Base-by-base conservation (phyloP, 345 rosid genomes). In the Lepidium sativum region DNA sequence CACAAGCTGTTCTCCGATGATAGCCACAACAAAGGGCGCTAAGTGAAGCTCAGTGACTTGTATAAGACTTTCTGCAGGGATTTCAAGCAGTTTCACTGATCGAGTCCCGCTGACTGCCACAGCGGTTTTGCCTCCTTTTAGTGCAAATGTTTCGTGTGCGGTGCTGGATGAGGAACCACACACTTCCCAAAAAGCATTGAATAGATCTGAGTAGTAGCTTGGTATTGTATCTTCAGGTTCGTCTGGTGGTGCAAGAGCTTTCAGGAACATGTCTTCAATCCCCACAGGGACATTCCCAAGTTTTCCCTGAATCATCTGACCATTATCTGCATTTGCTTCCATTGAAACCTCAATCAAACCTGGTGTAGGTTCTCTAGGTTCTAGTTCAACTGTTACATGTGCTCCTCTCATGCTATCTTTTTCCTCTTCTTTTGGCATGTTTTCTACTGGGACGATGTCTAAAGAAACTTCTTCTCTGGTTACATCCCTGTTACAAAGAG, bases 221-320 rank as follows among this genome's bases (percentile, higher is more conserved):
- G 90, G 79, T 31, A 80, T 49, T 13, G 71, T 69, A 45, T 83
- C 81, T 72, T 80, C 81, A 10, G 63, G 72, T n/a, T 83, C 69
- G 31, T 81, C 87, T 4, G 78, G 34, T 9, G 98, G 96, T 50
- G 71, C 67, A 70, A 86, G 80, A 49, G 96, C 85, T 73, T 84
- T 87, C 10, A 82, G 87, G 83, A 92, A 92, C 96, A 92, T 83
- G 79, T 92, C 98, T 78, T 89, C 97, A 60, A 92, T 89, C 39
- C 97, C 97, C 21, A 87, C 81, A 1, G 82, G 78, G 53, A 89
- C 80, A 67, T 81, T 80, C 60, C 81, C 87, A 69, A 92, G 88
- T 79, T 84, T 88, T 15, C 96, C 95, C 6, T 65, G 67, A 61
- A 89, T 82, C 49, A 92, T 80, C 74, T 87, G 94, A 64, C 96